Base-by-base conservation (phyloP, 805 yeast species). In the Candida sakaeoensis region DNA sequence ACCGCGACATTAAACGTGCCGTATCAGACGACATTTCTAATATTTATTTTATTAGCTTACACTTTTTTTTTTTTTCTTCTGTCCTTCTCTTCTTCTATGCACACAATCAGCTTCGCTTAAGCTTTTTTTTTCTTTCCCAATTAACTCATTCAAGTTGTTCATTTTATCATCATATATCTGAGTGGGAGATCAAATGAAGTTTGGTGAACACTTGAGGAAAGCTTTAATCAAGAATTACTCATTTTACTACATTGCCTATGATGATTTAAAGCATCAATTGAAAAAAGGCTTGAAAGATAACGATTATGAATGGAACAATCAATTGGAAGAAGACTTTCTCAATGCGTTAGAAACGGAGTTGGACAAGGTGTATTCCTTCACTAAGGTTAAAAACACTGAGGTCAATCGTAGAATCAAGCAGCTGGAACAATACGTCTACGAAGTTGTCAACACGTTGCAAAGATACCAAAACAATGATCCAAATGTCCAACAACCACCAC, bases 341-440 rank as follows among this genome's bases (percentile, higher is more conserved):
- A 75, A 76, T 35, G 65, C 72, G 33, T 61, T 91, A 45, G 98
- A 93, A 56, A 65, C 74, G 4, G 96, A 93, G 58, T 73, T 91
- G 54, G 97, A 90, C 63, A 93, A 91, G 65, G 95, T 93, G 12
- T 91, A 80, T 67, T 84, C 86, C 25, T 93, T 91, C 68, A 90
- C 93, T 51, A 83, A 80, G 58, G 85, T 91, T 42, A 91, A 91
- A 61, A 82, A 83, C 46, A 80, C 85, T 36, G 98, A 93, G 61
- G 84, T 91, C 39, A 68, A 79, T 44, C 78, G 96, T 51, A 74
- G 98, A 38, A 85, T 93, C 53, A 85, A 83, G 54, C 90, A 86
- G 43, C 78, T 83, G 40, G 95, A 89, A 54, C 72, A 69, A 32
- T 78, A 79, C 46, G 95, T 88, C 23, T 68, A 75, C 46, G 77